A percentile compares a stretch with the other conserved stretches of the same genome.
These are phyloP conservation scores for Xerocomus amazonicus DNA, from an alignment of 1,284 basidiomycete species.

Conservation along the genomic window DNA sequence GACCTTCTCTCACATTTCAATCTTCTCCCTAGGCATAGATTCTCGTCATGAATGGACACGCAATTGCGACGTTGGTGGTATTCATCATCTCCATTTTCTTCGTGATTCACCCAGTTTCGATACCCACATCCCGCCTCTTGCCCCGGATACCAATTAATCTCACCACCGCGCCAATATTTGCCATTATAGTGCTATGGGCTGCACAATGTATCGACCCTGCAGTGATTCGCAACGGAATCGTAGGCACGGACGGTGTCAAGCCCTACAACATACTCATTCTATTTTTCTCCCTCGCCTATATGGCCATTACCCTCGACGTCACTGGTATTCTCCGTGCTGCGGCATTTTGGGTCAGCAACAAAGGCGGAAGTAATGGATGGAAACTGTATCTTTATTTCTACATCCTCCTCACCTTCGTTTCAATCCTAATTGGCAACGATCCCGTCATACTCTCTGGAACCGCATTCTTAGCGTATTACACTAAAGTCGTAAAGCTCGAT, in stretches of 20 bases:
- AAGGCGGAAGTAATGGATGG: conserved; percentile 67
- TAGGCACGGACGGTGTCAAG: conserved; percentile 72
- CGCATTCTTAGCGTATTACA: conserved; percentile 84
- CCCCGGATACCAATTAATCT: conserved; percentile 57
- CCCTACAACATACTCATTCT: conserved; percentile 93
- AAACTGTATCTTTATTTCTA: conserved; percentile 79
- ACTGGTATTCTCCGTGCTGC: conserved; percentile 86
- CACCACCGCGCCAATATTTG: conserved; percentile 73
- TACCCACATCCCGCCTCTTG: conserved; percentile 43
- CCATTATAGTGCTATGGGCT: conserved; percentile 77
- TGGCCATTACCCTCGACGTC: conserved; percentile 89
- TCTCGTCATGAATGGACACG: conserved; percentile 41
- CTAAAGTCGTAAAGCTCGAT: conserved; percentile 59
- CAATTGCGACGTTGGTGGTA: conserved; percentile 65
- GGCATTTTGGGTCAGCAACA: conserved; percentile 84
- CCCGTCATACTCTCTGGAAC: conserved; percentile 85
- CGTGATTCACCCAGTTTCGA: conserved; percentile 61
- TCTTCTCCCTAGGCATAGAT: background rate
- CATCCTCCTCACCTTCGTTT: conserved; percentile 73
- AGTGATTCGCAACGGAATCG: conserved; percentile 67
- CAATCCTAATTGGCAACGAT: conserved; percentile 86
- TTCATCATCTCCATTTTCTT: conserved; percentile 74
- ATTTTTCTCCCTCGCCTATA: conserved; percentile 91
- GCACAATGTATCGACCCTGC: conserved; percentile 65
- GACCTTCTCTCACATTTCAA: too few species aligned